Conservation (phyloP, 164 flowering plant species). For the Dillenia suffruticosa region DNA sequence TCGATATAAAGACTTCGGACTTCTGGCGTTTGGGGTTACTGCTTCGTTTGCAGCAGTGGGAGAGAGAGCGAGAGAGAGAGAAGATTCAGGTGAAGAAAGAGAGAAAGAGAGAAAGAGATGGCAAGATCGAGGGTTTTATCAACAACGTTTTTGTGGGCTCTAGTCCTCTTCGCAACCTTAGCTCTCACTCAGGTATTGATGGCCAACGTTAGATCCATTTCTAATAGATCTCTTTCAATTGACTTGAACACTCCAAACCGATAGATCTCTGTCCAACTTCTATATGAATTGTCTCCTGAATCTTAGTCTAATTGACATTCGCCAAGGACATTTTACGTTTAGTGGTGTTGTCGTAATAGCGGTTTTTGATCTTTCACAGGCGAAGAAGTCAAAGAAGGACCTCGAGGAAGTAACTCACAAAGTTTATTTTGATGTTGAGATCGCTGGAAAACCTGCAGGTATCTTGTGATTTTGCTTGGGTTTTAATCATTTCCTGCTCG, state of each 20-base stretch:
- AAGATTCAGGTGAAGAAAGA: not conserved
- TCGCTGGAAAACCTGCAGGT: conserved; percentile 87
- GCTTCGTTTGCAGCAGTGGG: not conserved
- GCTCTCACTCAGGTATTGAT: conserved; percentile 40
- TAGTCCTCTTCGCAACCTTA: conserved; percentile 42
- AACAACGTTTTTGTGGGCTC: conserved; percentile 25
- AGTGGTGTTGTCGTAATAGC: not conserved
- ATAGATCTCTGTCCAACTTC: not conserved
- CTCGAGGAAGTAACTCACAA: conserved; percentile 75
- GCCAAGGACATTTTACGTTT: no score
- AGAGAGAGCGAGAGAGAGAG: not conserved
- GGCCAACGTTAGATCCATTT: not conserved
- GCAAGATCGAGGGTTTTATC: conserved; percentile 20
- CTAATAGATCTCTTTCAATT: no score
- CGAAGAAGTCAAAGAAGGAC: conserved; percentile 47
- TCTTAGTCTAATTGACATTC: no score
- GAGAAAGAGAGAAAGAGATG: conserved; percentile 31
- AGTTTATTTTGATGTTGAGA: conserved; percentile 82
- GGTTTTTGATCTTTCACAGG: no score
- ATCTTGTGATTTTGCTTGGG: not conserved
- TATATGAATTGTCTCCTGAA: no score
- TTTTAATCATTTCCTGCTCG: no score
- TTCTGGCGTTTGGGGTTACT: not conserved
- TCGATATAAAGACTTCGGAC: conserved; percentile 4
- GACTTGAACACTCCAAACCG: not conserved